Evolutionary conservation across 352 stramenopile genomes (phyloP).

Genomic region (Aphanomyces invadans): DNA sequence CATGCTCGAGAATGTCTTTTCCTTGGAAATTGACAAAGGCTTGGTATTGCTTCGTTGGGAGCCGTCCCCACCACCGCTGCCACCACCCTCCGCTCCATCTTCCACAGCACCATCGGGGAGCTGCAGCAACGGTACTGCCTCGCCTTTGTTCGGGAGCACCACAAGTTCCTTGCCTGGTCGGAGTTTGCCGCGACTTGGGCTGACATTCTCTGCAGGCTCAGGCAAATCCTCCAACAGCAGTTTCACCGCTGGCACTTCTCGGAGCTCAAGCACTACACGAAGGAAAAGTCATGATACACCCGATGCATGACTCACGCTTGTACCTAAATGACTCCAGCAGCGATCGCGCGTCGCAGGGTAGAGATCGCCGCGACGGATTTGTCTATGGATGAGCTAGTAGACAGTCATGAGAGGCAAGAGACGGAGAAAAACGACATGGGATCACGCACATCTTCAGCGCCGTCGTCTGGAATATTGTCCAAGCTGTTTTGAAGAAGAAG

Average conservation of each 20-base stretch:
- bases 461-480: conserved; percentile 54
- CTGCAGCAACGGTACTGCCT: conserved; percentile 13
- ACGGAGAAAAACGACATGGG: background rate
- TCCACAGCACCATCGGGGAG: conserved; percentile 26
- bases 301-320: no score
- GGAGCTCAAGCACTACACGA: conserved; percentile 49
- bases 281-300: background rate
- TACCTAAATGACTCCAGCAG: conserved; percentile 74
- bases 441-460: conserved; percentile 48
- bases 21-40: conserved; percentile 17
- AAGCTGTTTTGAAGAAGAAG: conserved; percentile 51
- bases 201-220: conserved; percentile 28
- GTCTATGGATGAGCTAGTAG: conserved; percentile 50
- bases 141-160: conserved; percentile 37
- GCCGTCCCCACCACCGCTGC: conserved; percentile 25
- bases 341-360: conserved; percentile 54
- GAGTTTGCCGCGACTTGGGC: conserved; percentile 64
- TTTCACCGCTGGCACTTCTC: conserved; percentile 43
- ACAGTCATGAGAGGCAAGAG: background rate
- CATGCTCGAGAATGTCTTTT: conserved; percentile 50
- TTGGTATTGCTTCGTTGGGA: conserved; percentile 25
- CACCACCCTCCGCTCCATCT: conserved; percentile 25
- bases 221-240: conserved; percentile 13
- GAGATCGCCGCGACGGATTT: conserved; percentile 64
- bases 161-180: conserved; percentile 71